phyloP scores from a whole-genome alignment of 164 flowering plant species.

The Santalum album region DNA sequence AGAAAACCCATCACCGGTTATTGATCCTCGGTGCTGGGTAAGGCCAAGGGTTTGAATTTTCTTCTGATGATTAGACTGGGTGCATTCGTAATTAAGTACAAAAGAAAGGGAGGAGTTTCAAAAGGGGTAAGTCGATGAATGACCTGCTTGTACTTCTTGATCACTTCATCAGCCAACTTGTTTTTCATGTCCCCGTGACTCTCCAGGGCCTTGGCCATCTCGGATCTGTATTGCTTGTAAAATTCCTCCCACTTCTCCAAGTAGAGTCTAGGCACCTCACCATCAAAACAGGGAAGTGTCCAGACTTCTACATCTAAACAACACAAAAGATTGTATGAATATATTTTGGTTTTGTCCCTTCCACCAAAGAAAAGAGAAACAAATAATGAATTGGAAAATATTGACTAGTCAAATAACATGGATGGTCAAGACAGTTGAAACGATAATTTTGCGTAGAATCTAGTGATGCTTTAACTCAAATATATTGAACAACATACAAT shows the following conservation, averaged over 20 bases:
- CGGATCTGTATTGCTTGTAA: conserved; percentile 38
- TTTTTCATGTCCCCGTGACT: conserved; percentile 16
- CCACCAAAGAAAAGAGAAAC: neutral
- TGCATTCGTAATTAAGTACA: no score
- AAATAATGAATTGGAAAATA: neutral
- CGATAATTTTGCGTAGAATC: no score
- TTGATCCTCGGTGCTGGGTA: no score
- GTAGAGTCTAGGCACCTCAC: conserved; percentile 23
- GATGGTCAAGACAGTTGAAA: neutral
- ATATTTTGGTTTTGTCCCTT: neutral
- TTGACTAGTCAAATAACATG: neutral
- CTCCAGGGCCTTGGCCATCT: conserved; percentile 42
- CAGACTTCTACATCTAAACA: conserved; percentile 27
- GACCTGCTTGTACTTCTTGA: conserved; percentile 61
- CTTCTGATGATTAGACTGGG: no score
- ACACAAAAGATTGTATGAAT: neutral
- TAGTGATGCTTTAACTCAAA: no score
- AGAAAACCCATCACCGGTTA: neutral
- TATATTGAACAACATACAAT: no score
- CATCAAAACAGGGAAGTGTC: conserved; percentile 49
- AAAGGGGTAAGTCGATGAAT: no score
- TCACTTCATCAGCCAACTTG: conserved; percentile 29
- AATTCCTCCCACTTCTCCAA: conserved; percentile 27
- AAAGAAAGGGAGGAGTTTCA: no score
- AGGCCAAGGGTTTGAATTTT: no score